These are phyloP conservation scores for Volutella citrinella DNA, from an alignment of 2,329 filamentous ascomycete species.

Conservation along the genomic window DNA sequence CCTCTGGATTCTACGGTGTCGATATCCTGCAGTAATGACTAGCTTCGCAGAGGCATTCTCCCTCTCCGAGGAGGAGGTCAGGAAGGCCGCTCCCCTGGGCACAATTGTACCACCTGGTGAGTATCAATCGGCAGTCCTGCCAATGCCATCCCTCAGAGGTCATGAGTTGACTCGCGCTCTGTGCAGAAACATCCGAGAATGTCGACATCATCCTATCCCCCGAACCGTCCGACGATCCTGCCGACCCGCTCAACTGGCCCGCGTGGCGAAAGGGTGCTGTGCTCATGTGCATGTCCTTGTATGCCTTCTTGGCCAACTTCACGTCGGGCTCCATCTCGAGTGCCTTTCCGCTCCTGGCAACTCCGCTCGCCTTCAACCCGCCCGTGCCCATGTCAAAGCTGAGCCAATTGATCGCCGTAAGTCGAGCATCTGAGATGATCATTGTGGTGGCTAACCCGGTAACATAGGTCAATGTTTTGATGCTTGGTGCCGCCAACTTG, in stretches of 20 bases:
- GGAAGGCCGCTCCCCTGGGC: no score
- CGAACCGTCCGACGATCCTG: conserved; percentile 30
- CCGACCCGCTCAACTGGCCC: conserved; percentile 35
- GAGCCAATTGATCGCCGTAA: conserved; percentile 29
- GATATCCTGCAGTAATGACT: no score
- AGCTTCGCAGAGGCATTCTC: no score
- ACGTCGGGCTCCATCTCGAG: conserved; percentile 30
- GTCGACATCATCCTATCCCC: no score
- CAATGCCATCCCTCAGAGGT: no score
- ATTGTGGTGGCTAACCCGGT: neutral
- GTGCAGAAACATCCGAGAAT: no score
- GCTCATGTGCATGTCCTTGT: conserved; percentile 26
- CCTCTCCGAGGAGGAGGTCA: no score
- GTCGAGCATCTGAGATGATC: neutral
- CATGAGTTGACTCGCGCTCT: no score
- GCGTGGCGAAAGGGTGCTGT: conserved; percentile 30
- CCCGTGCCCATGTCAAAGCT: conserved; percentile 22
- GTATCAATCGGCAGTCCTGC: no score
- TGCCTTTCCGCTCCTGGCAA: conserved; percentile 31
- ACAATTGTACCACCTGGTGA: no score
- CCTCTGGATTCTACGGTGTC: no score
- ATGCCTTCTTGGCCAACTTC: conserved; percentile 34
- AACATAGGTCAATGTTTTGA: conserved; percentile 29
- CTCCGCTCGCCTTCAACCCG: conserved; percentile 25
- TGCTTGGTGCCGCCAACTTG: conserved; percentile 33